phyloP scores from a whole-genome alignment of 306 rosid species.

The Trifolium repens region DNA sequence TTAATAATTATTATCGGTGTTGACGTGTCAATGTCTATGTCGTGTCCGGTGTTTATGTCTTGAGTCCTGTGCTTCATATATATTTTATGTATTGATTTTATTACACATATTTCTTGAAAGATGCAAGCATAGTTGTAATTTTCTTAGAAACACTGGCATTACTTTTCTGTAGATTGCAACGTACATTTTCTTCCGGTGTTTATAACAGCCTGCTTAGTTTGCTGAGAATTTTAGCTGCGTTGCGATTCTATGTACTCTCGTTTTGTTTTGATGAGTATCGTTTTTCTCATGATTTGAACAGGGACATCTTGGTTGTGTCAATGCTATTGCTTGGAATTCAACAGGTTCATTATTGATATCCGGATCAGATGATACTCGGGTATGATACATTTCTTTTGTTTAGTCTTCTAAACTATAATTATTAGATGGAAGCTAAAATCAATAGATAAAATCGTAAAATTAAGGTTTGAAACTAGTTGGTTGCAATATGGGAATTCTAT shows the following conservation, averaged over 20 bases:
- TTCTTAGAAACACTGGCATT: slow-evolving; percentile 13
- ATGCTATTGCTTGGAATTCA: slow-evolving; percentile 93
- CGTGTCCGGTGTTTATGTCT: no score
- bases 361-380: slow-evolving; percentile 96
- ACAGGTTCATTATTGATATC: slow-evolving; percentile 85
- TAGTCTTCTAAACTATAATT: background rate
- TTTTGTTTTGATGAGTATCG: slow-evolving; percentile 14
- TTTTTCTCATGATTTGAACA: slow-evolving; percentile 45
- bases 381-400: slow-evolving; percentile 41
- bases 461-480: slow-evolving; percentile 13
- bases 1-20: no score
- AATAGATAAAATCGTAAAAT: slow-evolving; percentile 1
- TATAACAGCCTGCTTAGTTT: slow-evolving; percentile 13
- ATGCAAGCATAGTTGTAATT: background rate
- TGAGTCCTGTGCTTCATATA: background rate
- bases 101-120: background rate
- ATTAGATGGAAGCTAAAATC: background rate
- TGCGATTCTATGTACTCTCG: background rate
- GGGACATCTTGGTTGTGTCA: slow-evolving; percentile 97
- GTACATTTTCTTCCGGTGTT: slow-evolving; percentile 7
- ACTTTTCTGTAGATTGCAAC: background rate
- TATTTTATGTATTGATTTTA: slow-evolving; percentile 3
- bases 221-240: background rate
- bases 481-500: background rate
- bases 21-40: no score